Evolutionary conservation across 306 rosid species (phyloP).

Genomic region (Quercus mongolica): DNA sequence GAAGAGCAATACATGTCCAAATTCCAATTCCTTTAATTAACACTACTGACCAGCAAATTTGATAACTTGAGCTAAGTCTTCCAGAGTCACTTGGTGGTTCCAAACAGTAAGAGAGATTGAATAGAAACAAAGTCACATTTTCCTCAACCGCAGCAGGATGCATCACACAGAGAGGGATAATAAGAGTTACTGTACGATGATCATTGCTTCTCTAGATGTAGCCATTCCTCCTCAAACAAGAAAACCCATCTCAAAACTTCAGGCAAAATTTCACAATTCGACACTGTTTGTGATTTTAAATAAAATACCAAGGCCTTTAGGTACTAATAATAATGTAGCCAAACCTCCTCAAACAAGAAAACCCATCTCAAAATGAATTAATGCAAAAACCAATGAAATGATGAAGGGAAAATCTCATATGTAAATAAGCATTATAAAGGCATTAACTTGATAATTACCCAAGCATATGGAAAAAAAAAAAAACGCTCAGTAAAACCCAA

Average conservation of each 20-base stretch:
- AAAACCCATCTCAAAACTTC: neutral
- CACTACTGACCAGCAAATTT: neutral
- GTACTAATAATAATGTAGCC: no score
- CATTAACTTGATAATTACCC: conserved; percentile 20
- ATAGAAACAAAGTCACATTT: neutral
- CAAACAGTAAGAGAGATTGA: neutral
- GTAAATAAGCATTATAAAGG: conserved; percentile 20
- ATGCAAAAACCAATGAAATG: neutral
- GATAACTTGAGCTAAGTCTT: neutral
- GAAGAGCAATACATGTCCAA: neutral
- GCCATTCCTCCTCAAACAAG: neutral
- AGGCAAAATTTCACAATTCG: neutral
- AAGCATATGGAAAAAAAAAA: neutral
- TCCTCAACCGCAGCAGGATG: neutral
- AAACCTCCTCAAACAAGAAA: neutral
- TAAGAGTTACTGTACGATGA: neutral
- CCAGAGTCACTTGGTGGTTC: neutral
- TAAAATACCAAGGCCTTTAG: neutral
- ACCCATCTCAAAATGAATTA: neutral
- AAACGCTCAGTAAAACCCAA: neutral
- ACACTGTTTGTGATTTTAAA: neutral
- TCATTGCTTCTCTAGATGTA: neutral
- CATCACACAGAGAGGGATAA: neutral
- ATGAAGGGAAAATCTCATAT: neutral
- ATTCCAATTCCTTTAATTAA: neutral